Evolutionary conservation across 1,284 basidiomycete genomes (phyloP), one percentile per base, ranked within the genome.

Genomic region (Ceratobasidium sp.): DNA sequence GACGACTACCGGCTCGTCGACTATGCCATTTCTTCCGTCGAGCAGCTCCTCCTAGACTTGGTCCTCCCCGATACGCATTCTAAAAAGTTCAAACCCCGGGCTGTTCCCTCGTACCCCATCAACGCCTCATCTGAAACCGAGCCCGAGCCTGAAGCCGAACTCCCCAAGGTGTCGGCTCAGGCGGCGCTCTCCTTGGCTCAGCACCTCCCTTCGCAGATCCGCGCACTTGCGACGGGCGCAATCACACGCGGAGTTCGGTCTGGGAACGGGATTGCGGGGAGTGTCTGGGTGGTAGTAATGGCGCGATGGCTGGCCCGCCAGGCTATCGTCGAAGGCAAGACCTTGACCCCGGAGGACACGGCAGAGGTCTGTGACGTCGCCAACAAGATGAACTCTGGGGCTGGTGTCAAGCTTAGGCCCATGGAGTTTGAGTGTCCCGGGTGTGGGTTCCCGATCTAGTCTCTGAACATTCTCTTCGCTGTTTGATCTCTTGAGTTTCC

Each of bases 41-140:
- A 71, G 37, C 69, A 46, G 46, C 69, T 57, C 17, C 54, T 71
- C 25, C 37, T 71, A 1, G 69, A 71, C 37, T 37, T 71, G 22
- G 56, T 71, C 13, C 29, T 37, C n/a, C 13, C 44, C n/a, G 52
- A 19, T 15, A 32, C 37, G 8, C 13, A n/a, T 5, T n/a, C 22
- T n/a, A 43, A 43, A 32, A 40, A 22, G 19, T n/a, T 40, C 34
- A 71, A 61, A 17, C 34, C 56, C 37, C 49, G n/a, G 40, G 4
- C 29, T 51, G 37, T 37, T 7, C 11, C 37, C 13, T 22, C 29
- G 40, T 64, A 43, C 19, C 61, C 61, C 7, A 56, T n/a, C n/a
- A 49, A 49, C 19, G 46, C 49, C n/a, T 71, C 69, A 22, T 59
- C 54, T 11, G 69, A 71, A 43, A 71, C 69, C 25, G 69, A 71